phyloP scores from a whole-genome alignment of 2,329 filamentous ascomycete species.

The Hymenoscyphus fructigenus region DNA sequence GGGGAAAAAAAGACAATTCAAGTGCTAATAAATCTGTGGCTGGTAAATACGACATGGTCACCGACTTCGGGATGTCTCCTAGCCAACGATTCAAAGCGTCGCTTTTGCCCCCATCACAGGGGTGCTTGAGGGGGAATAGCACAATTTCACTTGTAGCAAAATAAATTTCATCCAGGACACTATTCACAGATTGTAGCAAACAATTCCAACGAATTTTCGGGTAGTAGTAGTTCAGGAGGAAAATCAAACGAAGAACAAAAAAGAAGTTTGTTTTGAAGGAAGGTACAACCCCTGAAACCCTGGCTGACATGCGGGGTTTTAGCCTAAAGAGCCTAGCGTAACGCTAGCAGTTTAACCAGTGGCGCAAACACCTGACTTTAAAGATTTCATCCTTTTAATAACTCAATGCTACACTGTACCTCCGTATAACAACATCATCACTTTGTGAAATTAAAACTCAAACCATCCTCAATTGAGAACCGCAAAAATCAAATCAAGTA shows the following conservation, averaged over 20 bases:
- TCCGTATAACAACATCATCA: not conserved
- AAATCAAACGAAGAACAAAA: not conserved
- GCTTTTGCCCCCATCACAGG: too few relatives aligned
- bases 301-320: not conserved
- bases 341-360: not conserved
- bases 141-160: too few relatives aligned
- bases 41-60: too few relatives aligned
- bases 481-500: not conserved
- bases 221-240: not conserved
- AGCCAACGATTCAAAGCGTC: too few relatives aligned
- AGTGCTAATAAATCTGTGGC: too few relatives aligned
- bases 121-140: too few relatives aligned
- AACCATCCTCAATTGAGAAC: conserved; percentile 1
- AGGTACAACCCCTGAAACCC: not conserved
- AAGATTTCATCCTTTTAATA: not conserved
- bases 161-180: too few relatives aligned
- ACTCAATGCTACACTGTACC: not conserved
- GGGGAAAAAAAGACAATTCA: too few relatives aligned
- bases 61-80: too few relatives aligned
- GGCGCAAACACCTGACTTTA: not conserved
- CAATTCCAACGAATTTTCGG: not conserved
- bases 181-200: too few relatives aligned
- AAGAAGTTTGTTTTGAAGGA: not conserved
- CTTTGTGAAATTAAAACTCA: not conserved
- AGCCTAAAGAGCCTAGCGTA: not conserved